Base-by-base conservation (phyloP, 2,329 filamentous ascomycete species). In the Penicillium sp. region DNA sequence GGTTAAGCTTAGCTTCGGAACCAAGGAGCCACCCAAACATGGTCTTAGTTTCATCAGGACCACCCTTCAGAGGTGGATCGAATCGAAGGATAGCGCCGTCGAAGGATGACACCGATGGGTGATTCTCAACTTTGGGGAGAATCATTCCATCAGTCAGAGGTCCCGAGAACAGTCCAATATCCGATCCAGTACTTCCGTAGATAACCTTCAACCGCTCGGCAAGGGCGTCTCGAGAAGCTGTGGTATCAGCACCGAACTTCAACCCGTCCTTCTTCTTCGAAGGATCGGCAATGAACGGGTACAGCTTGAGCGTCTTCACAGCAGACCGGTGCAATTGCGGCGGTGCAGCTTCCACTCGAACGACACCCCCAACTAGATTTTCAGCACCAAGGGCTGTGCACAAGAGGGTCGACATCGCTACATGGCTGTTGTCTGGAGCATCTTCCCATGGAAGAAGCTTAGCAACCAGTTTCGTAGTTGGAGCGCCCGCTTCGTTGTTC, bases 91-190 rank as follows among this genome's bases (percentile, higher is more conserved):
- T 83, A 1, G 91, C 93, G 2, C 94, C 94, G 59, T 92, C 86
- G 86, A 93, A 97, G 13, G 84, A 83, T 37, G 82, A 79, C 4
- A 81, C 48, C 71, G 77, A 61, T 75, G 67, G 81, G n/a, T 82
- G 76, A 19, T 77, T 85, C 54, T 81, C 79, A 51, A 81, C 81
- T 31, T 79, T 86, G 1, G 83, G 84, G 18, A 99, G 75, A 13
- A 97, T 75, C 76, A 93, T 89, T 2, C 93, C 92, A 71, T 99
- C 91, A 0, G 92, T 97, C 47, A 99, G 71, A 5, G 94, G 92
- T 0, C 94, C 94, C 51, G 89, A 84, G 1, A 97, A 77, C 16
- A 97, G 72, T 1, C 88, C 86, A 39, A 79, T 75, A 19, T 83
- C 83, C 0, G 77, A 78, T 33, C 79, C 82, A 26, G 78, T 70